Conservation (phyloP, 73 alveolate genomes). For the Diophrys sp. region DNA sequence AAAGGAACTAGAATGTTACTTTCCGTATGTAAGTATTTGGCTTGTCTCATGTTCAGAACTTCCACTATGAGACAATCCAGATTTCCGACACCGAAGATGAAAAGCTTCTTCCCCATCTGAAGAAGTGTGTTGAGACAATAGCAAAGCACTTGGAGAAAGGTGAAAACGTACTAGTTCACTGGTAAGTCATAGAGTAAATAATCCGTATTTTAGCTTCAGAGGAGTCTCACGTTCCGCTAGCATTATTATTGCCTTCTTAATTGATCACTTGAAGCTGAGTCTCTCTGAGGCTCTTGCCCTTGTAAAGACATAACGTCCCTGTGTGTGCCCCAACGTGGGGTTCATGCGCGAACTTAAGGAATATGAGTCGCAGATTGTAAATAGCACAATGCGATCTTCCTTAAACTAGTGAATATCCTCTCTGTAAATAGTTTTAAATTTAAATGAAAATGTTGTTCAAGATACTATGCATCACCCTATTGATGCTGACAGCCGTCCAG, state of each 20-base stretch:
- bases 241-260: slow-evolving; percentile 53
- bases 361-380: slow-evolving; percentile 25
- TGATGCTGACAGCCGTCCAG: too few species aligned
- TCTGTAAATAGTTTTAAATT: too few species aligned
- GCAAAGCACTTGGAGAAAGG: slow-evolving; percentile 30
- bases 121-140: slow-evolving; percentile 28
- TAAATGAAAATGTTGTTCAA: too few species aligned
- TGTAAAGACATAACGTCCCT: slow-evolving; percentile 57
- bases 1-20: neutral
- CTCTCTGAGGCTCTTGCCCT: slow-evolving; percentile 38
- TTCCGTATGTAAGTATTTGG: too few species aligned
- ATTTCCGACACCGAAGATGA: neutral
- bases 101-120: slow-evolving; percentile 18
- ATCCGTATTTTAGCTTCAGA: too few species aligned
- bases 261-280: slow-evolving; percentile 42
- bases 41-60: too few species aligned
- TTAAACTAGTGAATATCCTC: too few species aligned
- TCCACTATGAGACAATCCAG: neutral
- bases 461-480: too few species aligned
- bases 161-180: slow-evolving; percentile 65
- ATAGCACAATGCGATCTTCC: neutral
- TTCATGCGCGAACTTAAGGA: slow-evolving; percentile 37
- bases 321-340: slow-evolving; percentile 69
- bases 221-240: slow-evolving; percentile 69
- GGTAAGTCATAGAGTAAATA: too few species aligned